These are phyloP conservation scores for Candida vartiovaarae DNA, from an alignment of 805 yeast species.

Conservation along the genomic window DNA sequence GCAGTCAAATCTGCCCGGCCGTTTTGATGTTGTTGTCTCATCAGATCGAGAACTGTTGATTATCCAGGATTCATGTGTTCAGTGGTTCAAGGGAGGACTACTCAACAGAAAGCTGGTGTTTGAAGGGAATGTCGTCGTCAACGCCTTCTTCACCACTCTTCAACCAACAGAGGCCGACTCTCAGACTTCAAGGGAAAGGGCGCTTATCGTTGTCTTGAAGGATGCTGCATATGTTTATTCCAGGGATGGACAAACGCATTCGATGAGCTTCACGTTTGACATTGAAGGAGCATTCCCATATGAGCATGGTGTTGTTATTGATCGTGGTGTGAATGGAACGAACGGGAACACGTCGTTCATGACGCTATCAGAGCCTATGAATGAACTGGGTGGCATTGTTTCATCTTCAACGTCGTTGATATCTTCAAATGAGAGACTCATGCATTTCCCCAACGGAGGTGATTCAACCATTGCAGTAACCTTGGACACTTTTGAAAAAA, in stretches of 20 bases:
- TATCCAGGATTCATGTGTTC: slow-evolving; percentile 9
- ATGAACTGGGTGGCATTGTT: slow-evolving; percentile 64
- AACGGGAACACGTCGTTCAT: slow-evolving; percentile 33
- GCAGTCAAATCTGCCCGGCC: neutral
- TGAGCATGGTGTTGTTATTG: slow-evolving; percentile 61
- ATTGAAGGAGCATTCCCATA: slow-evolving; percentile 56
- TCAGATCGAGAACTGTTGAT: slow-evolving; percentile 13
- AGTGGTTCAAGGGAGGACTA: slow-evolving; percentile 44
- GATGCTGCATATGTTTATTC: slow-evolving; percentile 60
- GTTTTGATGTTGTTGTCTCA: slow-evolving; percentile 3
- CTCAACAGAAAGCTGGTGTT: slow-evolving; percentile 42
- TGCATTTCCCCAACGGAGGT: slow-evolving; percentile 43
- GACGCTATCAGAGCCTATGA: slow-evolving; percentile 67
- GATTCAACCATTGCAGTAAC: slow-evolving; percentile 48
- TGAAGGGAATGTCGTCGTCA: slow-evolving; percentile 42
- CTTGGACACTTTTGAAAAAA: slow-evolving; percentile 37
- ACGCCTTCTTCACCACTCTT: slow-evolving; percentile 58
- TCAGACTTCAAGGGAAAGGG: slow-evolving; percentile 14
- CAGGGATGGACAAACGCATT: slow-evolving; percentile 49
- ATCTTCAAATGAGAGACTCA: slow-evolving; percentile 47
- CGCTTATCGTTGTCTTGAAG: slow-evolving; percentile 53
- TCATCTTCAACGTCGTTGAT: slow-evolving; percentile 66
- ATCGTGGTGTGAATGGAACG: slow-evolving; percentile 30
- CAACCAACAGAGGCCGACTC: slow-evolving; percentile 9
- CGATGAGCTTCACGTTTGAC: slow-evolving; percentile 63